A percentile compares a stretch with the other conserved stretches of the same genome.
phyloP scores from a whole-genome alignment of 345 rosid genomes.

The Corchorus capsularis region DNA sequence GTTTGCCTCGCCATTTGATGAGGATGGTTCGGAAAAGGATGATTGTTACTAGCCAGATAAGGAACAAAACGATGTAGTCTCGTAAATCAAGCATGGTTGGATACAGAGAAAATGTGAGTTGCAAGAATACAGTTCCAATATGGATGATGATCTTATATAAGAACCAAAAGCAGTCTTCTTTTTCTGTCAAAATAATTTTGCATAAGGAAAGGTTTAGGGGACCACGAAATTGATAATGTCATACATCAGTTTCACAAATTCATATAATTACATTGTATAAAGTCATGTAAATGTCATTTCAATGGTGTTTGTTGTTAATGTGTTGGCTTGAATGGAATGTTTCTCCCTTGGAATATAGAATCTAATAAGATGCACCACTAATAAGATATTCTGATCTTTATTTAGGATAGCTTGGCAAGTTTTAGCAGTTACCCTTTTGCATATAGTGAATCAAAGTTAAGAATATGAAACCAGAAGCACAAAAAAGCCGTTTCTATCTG shows the following conservation, averaged over 20 bases:
- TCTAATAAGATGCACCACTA: not conserved
- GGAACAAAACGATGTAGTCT: constrained; percentile 27
- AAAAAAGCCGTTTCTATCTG: not conserved
- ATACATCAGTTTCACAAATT: not conserved
- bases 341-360: no score
- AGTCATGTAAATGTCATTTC: no score
- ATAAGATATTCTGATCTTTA: not conserved
- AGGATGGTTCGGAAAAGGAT: constrained; percentile 28
- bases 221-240: not conserved
- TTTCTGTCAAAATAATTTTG: not conserved
- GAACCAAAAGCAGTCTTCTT: not conserved
- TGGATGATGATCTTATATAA: not conserved
- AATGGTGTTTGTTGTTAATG: not conserved
- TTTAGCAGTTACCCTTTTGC: not conserved
- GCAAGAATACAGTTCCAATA: not conserved
- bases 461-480: not conserved
- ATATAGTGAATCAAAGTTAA: not conserved
- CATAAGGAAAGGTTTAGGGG: not conserved
- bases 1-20: not conserved
- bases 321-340: not conserved
- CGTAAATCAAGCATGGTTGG: constrained; percentile 29
- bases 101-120: not conserved
- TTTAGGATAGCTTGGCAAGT: not conserved
- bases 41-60: constrained; percentile 29
- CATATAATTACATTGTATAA: not conserved